These are phyloP conservation scores for Kingdonia uniflora DNA, from an alignment of 164 flowering plant genomes.

Conservation along the genomic window DNA sequence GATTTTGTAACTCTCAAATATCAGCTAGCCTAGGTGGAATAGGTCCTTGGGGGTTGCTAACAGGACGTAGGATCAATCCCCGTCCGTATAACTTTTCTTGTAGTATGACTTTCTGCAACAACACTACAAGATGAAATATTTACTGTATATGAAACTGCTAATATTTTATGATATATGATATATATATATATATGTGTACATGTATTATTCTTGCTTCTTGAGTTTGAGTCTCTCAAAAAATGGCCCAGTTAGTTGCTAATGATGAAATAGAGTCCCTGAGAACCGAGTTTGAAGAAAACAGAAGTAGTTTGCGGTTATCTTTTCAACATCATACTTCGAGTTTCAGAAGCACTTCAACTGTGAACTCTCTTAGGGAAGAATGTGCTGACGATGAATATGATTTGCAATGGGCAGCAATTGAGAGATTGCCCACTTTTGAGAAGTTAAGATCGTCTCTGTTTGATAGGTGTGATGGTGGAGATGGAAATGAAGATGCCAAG, in stretches of 20 bases:
- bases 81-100: too few relatives aligned
- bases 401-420: constrained; percentile 60
- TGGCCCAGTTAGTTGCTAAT: constrained; percentile 45
- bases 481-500: constrained; percentile 7
- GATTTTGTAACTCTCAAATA: too few relatives aligned
- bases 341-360: constrained; percentile 25
- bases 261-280: constrained; percentile 48
- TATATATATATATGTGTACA: too few relatives aligned
- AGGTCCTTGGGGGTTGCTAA: too few relatives aligned
- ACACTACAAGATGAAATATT: too few relatives aligned
- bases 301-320: constrained; percentile 52
- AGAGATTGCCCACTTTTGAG: constrained; percentile 46
- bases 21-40: too few relatives aligned
- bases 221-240: constrained; percentile 2
- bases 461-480: too few relatives aligned
- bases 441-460: constrained; percentile 49
- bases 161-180: too few relatives aligned
- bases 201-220: too few relatives aligned
- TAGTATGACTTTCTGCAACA: too few relatives aligned
- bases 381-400: constrained; percentile 21
- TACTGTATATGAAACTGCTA: too few relatives aligned
- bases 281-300: constrained; percentile 42
- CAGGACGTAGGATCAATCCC: too few relatives aligned
- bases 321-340: constrained; percentile 28
- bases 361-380: constrained; percentile 10